Base-by-base conservation (phyloP, 257 asterid species). In the Penstemon newberryi region DNA sequence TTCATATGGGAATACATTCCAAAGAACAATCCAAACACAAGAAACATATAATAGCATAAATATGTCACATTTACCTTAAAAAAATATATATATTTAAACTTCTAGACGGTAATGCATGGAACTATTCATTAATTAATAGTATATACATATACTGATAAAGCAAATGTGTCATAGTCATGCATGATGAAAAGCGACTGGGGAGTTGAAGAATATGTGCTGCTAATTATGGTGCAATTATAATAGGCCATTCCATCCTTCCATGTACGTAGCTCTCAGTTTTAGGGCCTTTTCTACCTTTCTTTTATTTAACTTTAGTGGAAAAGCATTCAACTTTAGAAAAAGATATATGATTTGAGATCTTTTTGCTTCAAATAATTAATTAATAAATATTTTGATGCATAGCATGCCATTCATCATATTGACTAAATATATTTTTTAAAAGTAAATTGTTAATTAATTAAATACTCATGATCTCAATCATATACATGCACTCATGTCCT, bases 181-280 rank as follows among this genome's bases (percentile, higher is more conserved):
- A 71, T 57, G 71, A 70, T 73, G 67, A 83, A 73, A 80, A 25
- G 77, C 73, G 68, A 75, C 77, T 56, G 67, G n/a, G n/a, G 67
- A 70, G n/a, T 51, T 53, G 78, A 46, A 74, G 90, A 82, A 82
- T 85, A 85, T 82, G 76, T 80, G 81, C 90, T 63, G 66, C 25
- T 77, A 66, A 66, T 72, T 70, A 69, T 76, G 59, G 61, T 77
- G 82, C 79, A 78, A 69, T 73, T 75, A 78, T 44, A 71, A 77
- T 60, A 62, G 41, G 63, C 67, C 73, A 71, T 40, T 60, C 75
- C 78, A 62, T 71, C 64, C 72, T 38, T 58, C 46, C 76, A 56
- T 54, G 41, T 49, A 78, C 66, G 70, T 65, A 76, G 64, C 82
- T 53, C 75, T 74, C 79, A 53, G 50, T 6, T 66, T 66, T 65